Evolutionary conservation across 2,329 filamentous ascomycete genomes (phyloP), one percentile per base, ranked within the genome.

Genomic region (Colletotrichum theobromicola): DNA sequence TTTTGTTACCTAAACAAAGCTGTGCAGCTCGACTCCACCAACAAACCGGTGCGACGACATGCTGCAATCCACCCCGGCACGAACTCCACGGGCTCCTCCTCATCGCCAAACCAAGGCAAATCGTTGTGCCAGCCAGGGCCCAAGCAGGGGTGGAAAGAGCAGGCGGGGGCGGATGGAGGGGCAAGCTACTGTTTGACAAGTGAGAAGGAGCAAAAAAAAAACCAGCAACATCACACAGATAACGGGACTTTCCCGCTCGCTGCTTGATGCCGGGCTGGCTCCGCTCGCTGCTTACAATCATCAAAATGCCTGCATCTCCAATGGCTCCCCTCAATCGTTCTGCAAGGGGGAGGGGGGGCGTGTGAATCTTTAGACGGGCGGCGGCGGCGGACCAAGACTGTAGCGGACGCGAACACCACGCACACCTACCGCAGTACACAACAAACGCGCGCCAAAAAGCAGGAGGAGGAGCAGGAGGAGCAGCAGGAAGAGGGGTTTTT

Each of bases 281-380:
- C 72, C 72, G 68, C 72, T 62, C 28, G 15, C 26, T 74, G 72
- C 62, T 72, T 67, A 74, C 68, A 42, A 68, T 68, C 32, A 60
- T 24, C 55, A 61, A 67, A 68, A 74, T 72, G 68, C 62, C 67
- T 57, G 67, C 68, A 28, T 74, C 55, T 57, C 72, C 53, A 74
- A 71, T 74, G 72, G 68, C 30, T 72, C 30, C 28, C 24, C 53
- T 55, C 21, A n/a, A 5, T 63, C 34, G 18, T n/a, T 13, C n/a
- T 30, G 16, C 16, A 21, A 35, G 32, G 24, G 28, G 26, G 46
- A 16, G 46, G 21, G 61, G 35, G 61, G 66, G 21, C 30, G 66
- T 21, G 24, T 60, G 71, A 63, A 42, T 26, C 55, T 55, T 66
- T 32, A 61, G 21, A 66, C 42, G 42, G 42, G 42, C n/a, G n/a